phyloP scores from a whole-genome alignment of 2,329 filamentous ascomycete genomes.

The Aulographum hederae region DNA sequence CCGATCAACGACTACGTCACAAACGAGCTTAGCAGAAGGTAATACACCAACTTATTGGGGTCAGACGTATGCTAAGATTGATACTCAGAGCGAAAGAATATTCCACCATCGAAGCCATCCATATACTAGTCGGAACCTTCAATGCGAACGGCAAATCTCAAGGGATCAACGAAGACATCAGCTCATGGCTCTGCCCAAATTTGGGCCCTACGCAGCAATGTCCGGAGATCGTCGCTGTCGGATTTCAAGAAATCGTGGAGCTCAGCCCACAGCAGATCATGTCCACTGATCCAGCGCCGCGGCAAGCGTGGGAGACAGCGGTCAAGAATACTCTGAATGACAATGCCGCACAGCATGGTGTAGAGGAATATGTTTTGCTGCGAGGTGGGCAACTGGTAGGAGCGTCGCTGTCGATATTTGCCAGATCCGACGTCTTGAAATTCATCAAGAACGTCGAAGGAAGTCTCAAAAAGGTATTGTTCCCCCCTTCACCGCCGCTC shows the following conservation, averaged over 20 bases:
- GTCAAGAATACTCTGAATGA: conserved; percentile 63
- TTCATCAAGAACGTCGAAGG: conserved; percentile 95
- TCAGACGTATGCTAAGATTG: no score
- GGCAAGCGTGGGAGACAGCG: conserved; percentile 70
- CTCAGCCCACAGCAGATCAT: conserved; percentile 96
- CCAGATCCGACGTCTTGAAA: conserved; percentile 56
- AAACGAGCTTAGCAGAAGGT: conserved; percentile 45
- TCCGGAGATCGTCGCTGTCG: conserved; percentile 75
- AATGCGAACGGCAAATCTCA: conserved; percentile 81
- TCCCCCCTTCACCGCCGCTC: conserved; percentile 2
- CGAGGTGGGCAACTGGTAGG: conserved; percentile 89
- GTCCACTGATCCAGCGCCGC: conserved; percentile 82
- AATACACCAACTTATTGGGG: no score
- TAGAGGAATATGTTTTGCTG: conserved; percentile 72
- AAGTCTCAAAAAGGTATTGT: conserved; percentile 79
- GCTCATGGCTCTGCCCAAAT: conserved; percentile 67
- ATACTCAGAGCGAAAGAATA: conserved; percentile 50
- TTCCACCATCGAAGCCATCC: conserved; percentile 54
- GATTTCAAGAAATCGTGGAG: conserved; percentile 97
- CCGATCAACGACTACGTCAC: conserved; percentile 86
- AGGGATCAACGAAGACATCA: conserved; percentile 62
- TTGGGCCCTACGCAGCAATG: conserved; percentile 37
- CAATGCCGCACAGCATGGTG: conserved; percentile 43
- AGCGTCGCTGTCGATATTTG: conserved; percentile 80
- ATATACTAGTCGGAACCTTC: conserved; percentile 76